These are phyloP conservation scores for Coemansia sp. DNA, from an alignment of 192 early-diverging fungal species.

Conservation along the genomic window DNA sequence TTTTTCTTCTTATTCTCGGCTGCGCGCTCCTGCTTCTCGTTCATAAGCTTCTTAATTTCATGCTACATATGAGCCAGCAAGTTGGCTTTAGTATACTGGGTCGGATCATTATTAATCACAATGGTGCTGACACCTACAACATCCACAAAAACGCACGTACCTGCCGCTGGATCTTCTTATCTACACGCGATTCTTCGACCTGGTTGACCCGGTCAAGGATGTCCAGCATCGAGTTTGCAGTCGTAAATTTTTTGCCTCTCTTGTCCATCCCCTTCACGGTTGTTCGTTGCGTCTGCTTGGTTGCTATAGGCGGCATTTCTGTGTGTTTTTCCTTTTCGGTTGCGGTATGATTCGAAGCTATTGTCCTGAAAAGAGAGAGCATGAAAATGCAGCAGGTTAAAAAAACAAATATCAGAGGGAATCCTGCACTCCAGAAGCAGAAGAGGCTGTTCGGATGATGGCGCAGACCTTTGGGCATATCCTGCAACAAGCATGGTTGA, in stretches of 20 bases:
- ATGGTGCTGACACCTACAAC: neutral
- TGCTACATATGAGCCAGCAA: conserved; percentile 13
- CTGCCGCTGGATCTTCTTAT: conserved; percentile 46
- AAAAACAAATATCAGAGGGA: too few species aligned
- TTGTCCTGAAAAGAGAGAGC: too few species aligned
- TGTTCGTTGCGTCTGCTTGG: neutral
- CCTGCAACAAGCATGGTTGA: too few species aligned
- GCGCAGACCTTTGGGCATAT: too few species aligned
- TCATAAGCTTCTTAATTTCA: conserved; percentile 30
- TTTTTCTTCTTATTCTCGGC: conserved; percentile 33
- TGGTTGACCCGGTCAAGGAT: conserved; percentile 43
- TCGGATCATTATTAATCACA: neutral
- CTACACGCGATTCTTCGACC: conserved; percentile 31
- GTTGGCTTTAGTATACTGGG: neutral
- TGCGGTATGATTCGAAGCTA: neutral
- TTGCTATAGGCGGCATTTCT: conserved; percentile 2
- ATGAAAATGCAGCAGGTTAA: too few species aligned
- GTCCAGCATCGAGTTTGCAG: conserved; percentile 35
- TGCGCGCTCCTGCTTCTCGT: conserved; percentile 26
- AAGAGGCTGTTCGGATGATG: too few species aligned
- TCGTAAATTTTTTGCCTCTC: conserved; percentile 34
- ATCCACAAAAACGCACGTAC: conserved; percentile 8
- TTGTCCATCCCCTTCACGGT: conserved; percentile 13
- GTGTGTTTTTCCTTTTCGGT: conserved; percentile 6
- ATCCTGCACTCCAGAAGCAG: too few species aligned